Conservation (phyloP, 805 yeast species). For the Gaillardinia entomophila region DNA sequence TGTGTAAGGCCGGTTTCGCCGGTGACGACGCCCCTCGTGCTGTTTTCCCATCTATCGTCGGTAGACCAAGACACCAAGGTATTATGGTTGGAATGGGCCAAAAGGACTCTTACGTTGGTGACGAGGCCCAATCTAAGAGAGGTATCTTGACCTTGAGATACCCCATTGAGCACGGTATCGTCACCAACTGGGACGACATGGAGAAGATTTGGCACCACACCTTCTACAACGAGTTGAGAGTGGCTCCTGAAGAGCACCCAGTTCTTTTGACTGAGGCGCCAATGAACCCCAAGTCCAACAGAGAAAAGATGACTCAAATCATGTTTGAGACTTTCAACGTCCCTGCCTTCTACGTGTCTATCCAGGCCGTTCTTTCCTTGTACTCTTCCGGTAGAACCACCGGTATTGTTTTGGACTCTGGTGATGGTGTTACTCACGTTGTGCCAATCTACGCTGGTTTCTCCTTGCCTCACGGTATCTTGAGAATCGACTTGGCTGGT, state of each 20-base stretch:
- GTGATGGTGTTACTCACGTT: conserved; percentile 99
- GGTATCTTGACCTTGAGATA: conserved; percentile 98
- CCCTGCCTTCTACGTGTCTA: conserved; percentile 98
- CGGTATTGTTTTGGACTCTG: conserved; percentile 98
- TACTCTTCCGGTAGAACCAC: conserved; percentile 99
- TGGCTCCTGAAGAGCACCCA: conserved; percentile 99
- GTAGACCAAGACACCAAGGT: conserved; percentile 99
- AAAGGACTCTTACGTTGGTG: conserved; percentile 99
- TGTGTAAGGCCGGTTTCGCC: conserved; percentile 99
- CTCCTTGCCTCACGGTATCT: conserved; percentile 97
- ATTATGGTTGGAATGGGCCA: conserved; percentile 99
- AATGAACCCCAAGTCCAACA: conserved; percentile 98
- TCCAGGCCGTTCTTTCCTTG: conserved; percentile 96
- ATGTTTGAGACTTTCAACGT: conserved; percentile 99
- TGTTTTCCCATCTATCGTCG: conserved; percentile 99
- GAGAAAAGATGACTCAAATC: conserved; percentile 99
- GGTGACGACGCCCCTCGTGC: conserved; percentile 99
- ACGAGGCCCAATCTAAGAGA: conserved; percentile 99
- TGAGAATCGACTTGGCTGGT: conserved; percentile 99
- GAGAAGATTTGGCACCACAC: conserved; percentile 99
- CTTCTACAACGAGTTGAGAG: conserved; percentile 99
- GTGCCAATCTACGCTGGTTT: conserved; percentile 99
- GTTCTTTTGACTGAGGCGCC: conserved; percentile 99
- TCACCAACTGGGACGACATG: conserved; percentile 99
- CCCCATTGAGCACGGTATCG: conserved; percentile 99